phyloP scores from a whole-genome alignment of 2,329 filamentous ascomycete species.

The Neocatenulostroma microsporum region DNA sequence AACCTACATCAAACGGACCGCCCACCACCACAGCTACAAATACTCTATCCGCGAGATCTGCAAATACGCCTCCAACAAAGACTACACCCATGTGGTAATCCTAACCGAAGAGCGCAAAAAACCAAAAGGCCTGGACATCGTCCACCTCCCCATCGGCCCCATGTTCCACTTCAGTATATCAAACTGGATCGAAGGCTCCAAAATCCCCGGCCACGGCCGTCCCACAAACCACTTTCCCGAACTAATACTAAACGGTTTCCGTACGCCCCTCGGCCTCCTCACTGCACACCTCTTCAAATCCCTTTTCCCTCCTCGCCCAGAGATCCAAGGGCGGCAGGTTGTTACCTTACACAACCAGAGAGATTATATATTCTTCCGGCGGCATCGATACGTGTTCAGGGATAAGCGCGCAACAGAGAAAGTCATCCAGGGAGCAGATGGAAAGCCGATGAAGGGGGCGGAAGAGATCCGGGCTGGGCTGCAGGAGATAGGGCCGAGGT shows the following conservation, averaged over 20 bases:
- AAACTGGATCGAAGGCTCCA: conserved; percentile 84
- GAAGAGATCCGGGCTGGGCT: conserved; percentile 79
- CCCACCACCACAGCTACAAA: conserved; percentile 77
- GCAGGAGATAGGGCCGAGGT: conserved; percentile 78
- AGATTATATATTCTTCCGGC: conserved; percentile 88
- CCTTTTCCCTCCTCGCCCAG: conserved; percentile 71
- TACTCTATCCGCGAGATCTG: conserved; percentile 89
- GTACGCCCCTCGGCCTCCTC: conserved; percentile 80
- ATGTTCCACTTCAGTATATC: conserved; percentile 89
- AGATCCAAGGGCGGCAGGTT: conserved; percentile 79
- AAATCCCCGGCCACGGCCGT: conserved; percentile 82
- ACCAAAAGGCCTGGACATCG: conserved; percentile 71
- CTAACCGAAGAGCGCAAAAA: conserved; percentile 85
- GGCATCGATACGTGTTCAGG: conserved; percentile 87
- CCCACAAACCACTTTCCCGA: conserved; percentile 87
- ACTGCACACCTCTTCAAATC: conserved; percentile 77
- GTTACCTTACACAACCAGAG: conserved; percentile 91
- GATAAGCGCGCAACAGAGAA: conserved; percentile 85
- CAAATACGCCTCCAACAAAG: conserved; percentile 70
- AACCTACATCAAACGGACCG: conserved; percentile 74
- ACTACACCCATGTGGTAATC: conserved; percentile 76
- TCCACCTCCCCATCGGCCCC: conserved; percentile 75
- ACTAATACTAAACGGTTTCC: conserved; percentile 87
- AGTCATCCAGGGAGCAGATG: conserved; percentile 70
- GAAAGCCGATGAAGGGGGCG: conserved; percentile 73